phyloP scores from a whole-genome alignment of 2,329 filamentous ascomycete genomes.

The Apiospora sp. region DNA sequence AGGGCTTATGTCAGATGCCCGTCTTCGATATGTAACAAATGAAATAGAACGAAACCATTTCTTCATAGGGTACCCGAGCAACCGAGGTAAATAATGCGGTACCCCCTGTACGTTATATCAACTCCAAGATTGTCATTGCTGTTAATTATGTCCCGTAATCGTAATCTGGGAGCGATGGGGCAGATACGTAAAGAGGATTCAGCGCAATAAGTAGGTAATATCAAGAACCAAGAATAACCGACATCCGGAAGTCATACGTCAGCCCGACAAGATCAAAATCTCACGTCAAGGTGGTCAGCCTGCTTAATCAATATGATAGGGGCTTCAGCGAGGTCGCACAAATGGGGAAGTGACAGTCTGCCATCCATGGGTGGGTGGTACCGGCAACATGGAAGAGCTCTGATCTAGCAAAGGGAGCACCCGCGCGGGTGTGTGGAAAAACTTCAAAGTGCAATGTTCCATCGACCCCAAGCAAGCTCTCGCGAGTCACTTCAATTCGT shows the following conservation, averaged over 20 bases:
- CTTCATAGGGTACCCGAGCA: neutral
- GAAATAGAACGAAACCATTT: neutral
- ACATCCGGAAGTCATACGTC: neutral
- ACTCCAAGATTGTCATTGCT: no score
- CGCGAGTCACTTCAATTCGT: neutral
- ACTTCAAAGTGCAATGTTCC: neutral
- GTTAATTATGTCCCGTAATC: neutral
- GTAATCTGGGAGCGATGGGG: neutral
- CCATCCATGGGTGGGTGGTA: neutral
- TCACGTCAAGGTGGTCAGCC: neutral
- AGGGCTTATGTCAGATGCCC: constrained; percentile 12
- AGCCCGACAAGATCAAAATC: neutral
- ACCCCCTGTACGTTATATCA: neutral
- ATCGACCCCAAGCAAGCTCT: neutral
- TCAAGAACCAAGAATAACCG: neutral
- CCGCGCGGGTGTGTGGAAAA: constrained; percentile 9
- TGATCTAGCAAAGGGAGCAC: neutral
- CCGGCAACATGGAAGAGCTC: neutral
- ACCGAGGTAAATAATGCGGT: neutral
- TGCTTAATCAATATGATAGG: neutral
- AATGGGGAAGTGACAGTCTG: neutral
- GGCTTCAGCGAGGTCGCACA: constrained; percentile 7
- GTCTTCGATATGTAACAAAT: neutral
- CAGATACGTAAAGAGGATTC: neutral
- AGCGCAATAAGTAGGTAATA: neutral